Percentiles rank a stretch among this genome's conserved stretches.
Evolutionary conservation across 2,329 filamentous ascomycete species (phyloP).

Genomic region (Pseudogymnoascus sp.): DNA sequence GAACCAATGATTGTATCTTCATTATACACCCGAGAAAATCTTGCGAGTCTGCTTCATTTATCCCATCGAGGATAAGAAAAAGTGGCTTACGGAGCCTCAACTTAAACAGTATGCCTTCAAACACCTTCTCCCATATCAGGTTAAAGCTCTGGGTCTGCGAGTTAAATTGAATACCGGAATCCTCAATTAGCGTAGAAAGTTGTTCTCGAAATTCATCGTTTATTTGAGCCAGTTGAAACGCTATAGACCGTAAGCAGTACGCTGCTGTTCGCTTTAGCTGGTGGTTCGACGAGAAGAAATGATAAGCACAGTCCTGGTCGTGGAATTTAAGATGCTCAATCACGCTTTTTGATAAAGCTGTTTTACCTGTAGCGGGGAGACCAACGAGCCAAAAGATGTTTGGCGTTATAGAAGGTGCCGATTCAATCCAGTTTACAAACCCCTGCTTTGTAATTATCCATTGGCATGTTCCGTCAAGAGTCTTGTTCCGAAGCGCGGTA

Average conservation of each 20-base stretch:
- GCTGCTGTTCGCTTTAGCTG: not conserved
- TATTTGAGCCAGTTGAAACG: not conserved
- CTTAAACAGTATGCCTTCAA: not conserved
- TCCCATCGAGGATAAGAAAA: not conserved
- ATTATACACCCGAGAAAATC: not conserved
- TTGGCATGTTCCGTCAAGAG: conserved; percentile 20
- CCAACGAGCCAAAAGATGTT: not conserved
- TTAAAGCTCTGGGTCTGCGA: not conserved
- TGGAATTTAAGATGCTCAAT: not conserved
- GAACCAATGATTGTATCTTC: not conserved
- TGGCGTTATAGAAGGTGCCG: not conserved
- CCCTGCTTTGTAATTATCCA: conserved; percentile 19
- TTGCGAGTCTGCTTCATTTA: not conserved
- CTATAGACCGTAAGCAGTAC: not conserved
- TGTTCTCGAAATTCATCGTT: not conserved
- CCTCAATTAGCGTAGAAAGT: not conserved
- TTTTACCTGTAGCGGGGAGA: not conserved
- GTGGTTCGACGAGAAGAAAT: not conserved
- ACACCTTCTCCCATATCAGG: not conserved
- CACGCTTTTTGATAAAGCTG: not conserved
- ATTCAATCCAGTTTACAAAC: conserved; percentile 17
- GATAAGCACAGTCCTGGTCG: not conserved
- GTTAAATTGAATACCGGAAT: not conserved
- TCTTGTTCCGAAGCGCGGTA: conserved; percentile 15
- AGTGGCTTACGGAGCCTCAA: not conserved